Conservation (phyloP, 495 filamentous ascomycete species). For the Amorphotheca resinae region DNA sequence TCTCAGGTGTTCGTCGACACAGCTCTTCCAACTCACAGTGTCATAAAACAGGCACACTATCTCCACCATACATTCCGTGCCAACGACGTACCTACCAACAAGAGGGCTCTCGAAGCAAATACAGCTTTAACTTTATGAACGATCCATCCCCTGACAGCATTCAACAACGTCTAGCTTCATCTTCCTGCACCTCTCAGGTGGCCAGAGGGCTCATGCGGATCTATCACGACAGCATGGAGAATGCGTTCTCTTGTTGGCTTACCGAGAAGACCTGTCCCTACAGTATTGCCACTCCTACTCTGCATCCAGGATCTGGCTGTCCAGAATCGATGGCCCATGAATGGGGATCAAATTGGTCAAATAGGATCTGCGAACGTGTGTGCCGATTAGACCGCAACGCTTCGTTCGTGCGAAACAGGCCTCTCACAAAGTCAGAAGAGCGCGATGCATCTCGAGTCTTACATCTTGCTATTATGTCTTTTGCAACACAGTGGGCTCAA, state of each 20-base stretch:
- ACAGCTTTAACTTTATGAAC: no score
- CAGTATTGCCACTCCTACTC: conserved; percentile 17
- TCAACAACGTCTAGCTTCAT: no score
- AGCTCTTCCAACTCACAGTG: no score
- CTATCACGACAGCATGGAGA: conserved; percentile 37
- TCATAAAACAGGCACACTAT: no score
- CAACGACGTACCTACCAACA: no score
- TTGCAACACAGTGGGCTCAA: conserved; percentile 33
- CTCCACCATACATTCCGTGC: no score
- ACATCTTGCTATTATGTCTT: conserved; percentile 32
- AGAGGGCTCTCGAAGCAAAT: no score
- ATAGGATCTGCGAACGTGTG: conserved; percentile 33
- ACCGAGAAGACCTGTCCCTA: conserved; percentile 36
- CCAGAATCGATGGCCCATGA: conserved; percentile 9
- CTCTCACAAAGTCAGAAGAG: conserved; percentile 26
- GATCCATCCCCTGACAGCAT: no score
- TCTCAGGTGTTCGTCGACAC: no score
- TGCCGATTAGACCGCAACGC: conserved; percentile 29
- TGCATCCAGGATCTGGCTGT: background rate
- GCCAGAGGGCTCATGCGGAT: conserved; percentile 29
- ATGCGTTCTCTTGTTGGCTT: conserved; percentile 35
- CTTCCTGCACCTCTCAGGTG: no score
- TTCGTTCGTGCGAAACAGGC: conserved; percentile 21
- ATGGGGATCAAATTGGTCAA: conserved; percentile 31
- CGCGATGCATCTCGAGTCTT: conserved; percentile 26